Evolutionary conservation across 2,329 filamentous ascomycete genomes (phyloP), one percentile per base, ranked within the genome.

Genomic region (Fusarium scirpi): DNA sequence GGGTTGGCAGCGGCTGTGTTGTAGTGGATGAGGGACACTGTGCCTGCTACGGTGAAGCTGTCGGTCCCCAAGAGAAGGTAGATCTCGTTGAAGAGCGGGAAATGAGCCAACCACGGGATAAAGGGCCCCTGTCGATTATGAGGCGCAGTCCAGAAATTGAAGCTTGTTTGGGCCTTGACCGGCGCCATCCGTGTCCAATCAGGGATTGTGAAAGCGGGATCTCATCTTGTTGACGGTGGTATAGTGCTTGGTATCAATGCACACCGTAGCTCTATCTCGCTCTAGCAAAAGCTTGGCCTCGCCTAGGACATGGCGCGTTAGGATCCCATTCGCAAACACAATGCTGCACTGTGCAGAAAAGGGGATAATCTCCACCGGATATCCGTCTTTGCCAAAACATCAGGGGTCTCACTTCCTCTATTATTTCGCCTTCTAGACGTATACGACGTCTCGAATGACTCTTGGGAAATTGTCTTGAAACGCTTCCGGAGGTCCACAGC

Each of bases 221-320:
- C 71, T 76, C 73, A 75, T 75, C 73, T 75, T 67, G 66, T 68
- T 62, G 73, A 55, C 73, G 73, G 73, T 74, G 73, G 61, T 57
- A 73, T 72, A 62, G 73, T 76, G 69, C 53, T 44, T 54, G 51
- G 58, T 32, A 24, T 69, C 47, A 61, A 58, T 67, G 58, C 65
- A 57, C 67, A 75, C 73, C 51, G 68, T 71, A 40, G 38, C 25
- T 52, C 38, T 49, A 62, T 53, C 47, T 55, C 22, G 22, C 25
- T 24, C 40, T 68, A 70, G 60, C 67, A 46, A 58, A 58, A 61
- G 54, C 45, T 62, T 53, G 66, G 29, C 48, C 34, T 45, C n/a
- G 24, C 15, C 34, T 16, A 18, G 22, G 15, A 20, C 38, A 58
- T 41, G 27, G 24, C 12, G 18, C 48, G 67, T 68, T 74, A 71